Base-by-base conservation (phyloP, 2,329 filamentous ascomycete species). In the Cercospora janseana region DNA sequence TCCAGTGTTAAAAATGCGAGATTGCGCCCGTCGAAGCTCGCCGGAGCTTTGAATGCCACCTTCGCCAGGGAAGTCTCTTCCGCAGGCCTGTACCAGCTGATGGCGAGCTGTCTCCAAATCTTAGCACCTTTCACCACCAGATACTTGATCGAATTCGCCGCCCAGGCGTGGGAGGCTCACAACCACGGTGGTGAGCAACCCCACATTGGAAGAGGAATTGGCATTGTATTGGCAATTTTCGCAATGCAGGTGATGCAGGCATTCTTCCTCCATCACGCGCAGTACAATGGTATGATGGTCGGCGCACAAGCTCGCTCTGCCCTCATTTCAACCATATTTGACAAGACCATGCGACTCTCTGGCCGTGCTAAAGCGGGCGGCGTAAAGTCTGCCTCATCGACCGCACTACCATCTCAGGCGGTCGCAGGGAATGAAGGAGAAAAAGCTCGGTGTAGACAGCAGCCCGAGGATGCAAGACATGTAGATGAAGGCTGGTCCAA, bases 401-500 rank as follows among this genome's bases (percentile, higher is more conserved):
- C 64, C 4, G 51, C 55, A 28, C 31, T 57, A 5, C 46, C 72
- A 24, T 71, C 68, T 27, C 66, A 74, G 3, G 57, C 67, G 16
- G 71, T 76, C 8, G 65, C 73, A 9, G 76, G 74, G 10, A 75
- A 70, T 46, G 70, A 76, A 26, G 74, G 73, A 23, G 75, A 79
- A 35, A 73, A 77, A 46, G 75, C 75, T 44, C 76, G 70, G 68
- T 74, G 75, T 68, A 76, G 63, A 67, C 76, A 60, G 68, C 72
- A 66, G 63, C 66, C 63, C 43, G 45, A 49, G 15, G 50, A 52
- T 71, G 64, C 79, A 8, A 82, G 81, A 3, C 87, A 93, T 61
- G n/a, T n/a, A n/a, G 87, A 86, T 2, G 76, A 81, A 16, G 93
- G 92, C 20, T 97, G 92, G 92, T 84, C 85, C 50, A 97, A 96